A percentile compares a stretch with the other conserved stretches of the same genome.
These are phyloP conservation scores for Wickerhamiella kazuoi DNA, from an alignment of 805 yeast genomes.

Conservation along the genomic window DNA sequence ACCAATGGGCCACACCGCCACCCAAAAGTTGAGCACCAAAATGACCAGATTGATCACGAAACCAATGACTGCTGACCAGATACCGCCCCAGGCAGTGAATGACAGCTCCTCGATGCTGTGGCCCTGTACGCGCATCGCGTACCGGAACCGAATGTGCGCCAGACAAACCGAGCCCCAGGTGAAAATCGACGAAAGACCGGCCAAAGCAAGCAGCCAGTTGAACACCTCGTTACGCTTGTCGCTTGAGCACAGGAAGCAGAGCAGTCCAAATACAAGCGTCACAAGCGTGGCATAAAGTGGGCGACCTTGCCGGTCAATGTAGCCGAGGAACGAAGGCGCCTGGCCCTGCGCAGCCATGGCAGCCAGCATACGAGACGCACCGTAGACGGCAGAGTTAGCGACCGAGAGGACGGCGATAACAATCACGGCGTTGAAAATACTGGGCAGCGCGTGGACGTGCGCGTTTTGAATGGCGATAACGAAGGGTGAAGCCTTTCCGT, in stretches of 20 bases:
- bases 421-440: constrained; percentile 51
- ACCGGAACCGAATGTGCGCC: constrained; percentile 25
- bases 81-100: constrained; percentile 40
- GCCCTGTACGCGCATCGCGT: constrained; percentile 36
- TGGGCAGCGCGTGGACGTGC: constrained; percentile 47
- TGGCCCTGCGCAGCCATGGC: constrained; percentile 46
- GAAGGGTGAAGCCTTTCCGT: constrained; percentile 50
- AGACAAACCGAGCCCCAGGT: constrained; percentile 13
- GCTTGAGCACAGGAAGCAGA: constrained; percentile 39
- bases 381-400: constrained; percentile 52
- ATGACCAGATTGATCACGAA: constrained; percentile 32
- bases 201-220: constrained; percentile 16
- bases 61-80: constrained; percentile 42
- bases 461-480: constrained; percentile 50
- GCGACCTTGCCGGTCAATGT: constrained; percentile 53
- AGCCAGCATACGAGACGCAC: constrained; percentile 48
- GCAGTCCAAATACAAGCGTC: constrained; percentile 28
- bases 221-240: constrained; percentile 17
- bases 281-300: constrained; percentile 43
- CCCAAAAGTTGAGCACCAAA: constrained; percentile 49
- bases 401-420: constrained; percentile 51
- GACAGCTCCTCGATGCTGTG: constrained; percentile 41
- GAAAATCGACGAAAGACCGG: constrained; percentile 14
- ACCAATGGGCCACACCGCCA: constrained; percentile 40
- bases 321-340: constrained; percentile 41